Base-by-base conservation (phyloP, 106 monocot species). In the Triglochin maritima region DNA sequence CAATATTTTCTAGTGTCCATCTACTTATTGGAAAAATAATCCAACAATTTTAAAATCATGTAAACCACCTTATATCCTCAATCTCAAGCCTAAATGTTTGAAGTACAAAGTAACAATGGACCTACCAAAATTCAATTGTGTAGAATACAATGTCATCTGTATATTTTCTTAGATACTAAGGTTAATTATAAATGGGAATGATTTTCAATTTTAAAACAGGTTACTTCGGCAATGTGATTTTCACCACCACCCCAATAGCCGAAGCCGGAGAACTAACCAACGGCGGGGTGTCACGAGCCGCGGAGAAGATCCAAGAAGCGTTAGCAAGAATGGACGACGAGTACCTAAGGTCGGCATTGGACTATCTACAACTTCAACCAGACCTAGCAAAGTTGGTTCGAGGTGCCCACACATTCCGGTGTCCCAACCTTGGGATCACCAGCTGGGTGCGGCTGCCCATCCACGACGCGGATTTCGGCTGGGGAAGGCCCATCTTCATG, bases 181-280 rank as follows among this genome's bases (percentile, higher is more conserved):
- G 29, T 29, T 29, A 29, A 29, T n/a, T n/a, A n/a, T 29, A 29
- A 29, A 29, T 29, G 29, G 29, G 1, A 29, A 29, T 29, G 29
- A 29, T 29, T 29, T 29, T 29, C 0, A 29, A 29, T 29, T 29
- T 29, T 29, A 29, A 29, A 29, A 69, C 72, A 7, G 93, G 89
- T 0, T 94, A 89, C 74, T 82, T 94, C 13, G 89, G 93, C 5
- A 94, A 94, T 68, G 93, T 89, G 9, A 89, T 89, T n/a, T 94
- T 94, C 84, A 89, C 89, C 0, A 79, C 89, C 8, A 86, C 93
- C 4, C 89, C 89, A 3, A 64, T 84, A 41, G 75, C 86, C 1
- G 56, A 65, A 4, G 78, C 84, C 0, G 85, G 79, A 3, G 84
- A 89, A 57, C 56, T 94, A 4, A 7, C 69, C 4, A 6, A 3